Conservation (phyloP, 306 rosid species). For the Elaeagnus macrophylla region DNA sequence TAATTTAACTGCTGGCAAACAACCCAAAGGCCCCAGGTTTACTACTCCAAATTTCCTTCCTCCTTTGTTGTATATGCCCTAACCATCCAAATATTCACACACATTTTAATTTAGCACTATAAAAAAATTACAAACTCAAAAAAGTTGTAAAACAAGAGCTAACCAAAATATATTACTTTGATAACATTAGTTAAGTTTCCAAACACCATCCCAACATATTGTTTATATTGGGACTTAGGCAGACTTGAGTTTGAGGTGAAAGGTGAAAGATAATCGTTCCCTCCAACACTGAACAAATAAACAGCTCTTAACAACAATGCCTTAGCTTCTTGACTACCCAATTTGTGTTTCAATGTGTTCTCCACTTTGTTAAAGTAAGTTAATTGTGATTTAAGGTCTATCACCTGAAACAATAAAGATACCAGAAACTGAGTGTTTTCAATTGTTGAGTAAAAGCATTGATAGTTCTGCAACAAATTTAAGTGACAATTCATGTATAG, state of each 20-base stretch:
- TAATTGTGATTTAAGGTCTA: no score
- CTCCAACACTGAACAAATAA: conserved; percentile 24
- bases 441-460: no score
- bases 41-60: conserved; percentile 28
- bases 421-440: background rate
- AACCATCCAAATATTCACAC: no score
- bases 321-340: conserved; percentile 16
- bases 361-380: no score
- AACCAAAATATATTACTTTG: no score
- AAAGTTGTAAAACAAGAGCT: background rate
- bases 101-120: background rate
- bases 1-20: conserved; percentile 1
- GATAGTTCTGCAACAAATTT: background rate
- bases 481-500: background rate
- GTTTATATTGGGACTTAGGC: background rate
- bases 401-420: background rate
- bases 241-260: conserved; percentile 3
- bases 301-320: conserved; percentile 19
- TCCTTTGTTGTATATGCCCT: conserved; percentile 24
- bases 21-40: conserved; percentile 7
- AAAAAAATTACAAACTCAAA: background rate
- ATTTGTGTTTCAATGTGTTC: conserved; percentile 4
- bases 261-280: conserved; percentile 18
- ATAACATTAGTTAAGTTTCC: no score
- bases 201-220: no score